Evolutionary conservation across 257 asterid genomes (phyloP).

Genomic region (Perilla frutescens): DNA sequence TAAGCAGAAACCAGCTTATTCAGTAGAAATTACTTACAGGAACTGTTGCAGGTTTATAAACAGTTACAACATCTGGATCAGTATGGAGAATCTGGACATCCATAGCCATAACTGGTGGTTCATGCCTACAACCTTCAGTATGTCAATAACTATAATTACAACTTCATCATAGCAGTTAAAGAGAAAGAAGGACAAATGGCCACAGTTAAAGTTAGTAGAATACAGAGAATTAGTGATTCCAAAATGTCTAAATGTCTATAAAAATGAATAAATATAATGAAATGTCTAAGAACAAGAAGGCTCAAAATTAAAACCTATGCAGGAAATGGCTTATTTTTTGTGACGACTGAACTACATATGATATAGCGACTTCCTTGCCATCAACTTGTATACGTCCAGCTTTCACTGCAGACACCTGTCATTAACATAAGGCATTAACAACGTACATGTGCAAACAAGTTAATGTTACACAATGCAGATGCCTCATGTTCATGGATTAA

Average conservation of each 20-base stretch:
- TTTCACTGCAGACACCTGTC: conserved; percentile 86
- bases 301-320: conserved; percentile 63
- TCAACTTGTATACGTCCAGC: conserved; percentile 92
- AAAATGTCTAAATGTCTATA: neutral
- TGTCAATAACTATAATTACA: conserved; percentile 51
- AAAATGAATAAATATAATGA: neutral
- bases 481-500: conserved; percentile 12
- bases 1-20: conserved; percentile 2
- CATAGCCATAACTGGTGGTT: conserved; percentile 93
- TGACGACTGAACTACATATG: conserved; percentile 72
- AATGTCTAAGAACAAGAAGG: neutral
- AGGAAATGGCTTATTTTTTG: conserved; percentile 94
- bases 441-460: conserved; percentile 18
- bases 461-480: neutral
- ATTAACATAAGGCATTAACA: conserved; percentile 27
- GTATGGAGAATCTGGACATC: conserved; percentile 74
- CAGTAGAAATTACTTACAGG: conserved; percentile 72
- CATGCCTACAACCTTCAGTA: conserved; percentile 87
- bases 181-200: neutral
- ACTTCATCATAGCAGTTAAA: conserved; percentile 21
- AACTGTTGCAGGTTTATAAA: conserved; percentile 93
- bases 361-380: conserved; percentile 71
- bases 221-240: conserved; percentile 16
- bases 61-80: conserved; percentile 79
- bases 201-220: conserved; percentile 4